phyloP scores from a whole-genome alignment of 2,329 filamentous ascomycete genomes.

The Pseudogymnoascus sp. region DNA sequence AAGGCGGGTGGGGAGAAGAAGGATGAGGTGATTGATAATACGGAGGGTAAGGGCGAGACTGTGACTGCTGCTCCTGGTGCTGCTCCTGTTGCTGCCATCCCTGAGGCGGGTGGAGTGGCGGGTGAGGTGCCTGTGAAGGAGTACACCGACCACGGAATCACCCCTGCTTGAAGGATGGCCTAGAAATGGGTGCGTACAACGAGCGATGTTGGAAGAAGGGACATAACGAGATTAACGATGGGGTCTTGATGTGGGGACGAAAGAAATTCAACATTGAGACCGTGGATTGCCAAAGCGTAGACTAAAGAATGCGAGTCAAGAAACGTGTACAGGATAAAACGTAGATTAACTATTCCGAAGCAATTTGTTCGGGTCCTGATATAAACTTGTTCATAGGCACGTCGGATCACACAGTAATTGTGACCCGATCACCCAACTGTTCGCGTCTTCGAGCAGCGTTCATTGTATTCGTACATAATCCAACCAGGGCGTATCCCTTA shows the following conservation, averaged over 20 bases:
- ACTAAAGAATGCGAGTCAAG: not conserved
- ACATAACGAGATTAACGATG: not conserved
- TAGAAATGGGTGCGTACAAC: not conserved
- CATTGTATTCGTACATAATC: not conserved
- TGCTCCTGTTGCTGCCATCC: constrained; percentile 9
- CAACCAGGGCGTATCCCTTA: not conserved
- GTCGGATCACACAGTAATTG: not conserved
- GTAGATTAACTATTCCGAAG: not conserved
- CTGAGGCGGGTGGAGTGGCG: not conserved
- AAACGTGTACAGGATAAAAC: not conserved
- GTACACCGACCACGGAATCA: not conserved
- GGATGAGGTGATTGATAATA: constrained; percentile 32
- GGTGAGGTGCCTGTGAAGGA: not conserved
- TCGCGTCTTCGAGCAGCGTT: not conserved
- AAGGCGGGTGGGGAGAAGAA: constrained; percentile 31
- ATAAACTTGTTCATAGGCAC: not conserved
- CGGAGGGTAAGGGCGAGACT: constrained; percentile 18
- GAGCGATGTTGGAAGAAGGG: not conserved
- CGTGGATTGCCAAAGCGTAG: not conserved
- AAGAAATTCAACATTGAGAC: not conserved
- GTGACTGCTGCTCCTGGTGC: constrained; percentile 16
- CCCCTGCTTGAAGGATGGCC: not conserved
- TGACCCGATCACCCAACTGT: not conserved
- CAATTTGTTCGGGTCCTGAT: not conserved
- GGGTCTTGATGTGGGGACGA: not conserved